Base-by-base conservation (phyloP, 228 moss, liverwort and hornwort species). In the Sphagnum magellanicum region DNA sequence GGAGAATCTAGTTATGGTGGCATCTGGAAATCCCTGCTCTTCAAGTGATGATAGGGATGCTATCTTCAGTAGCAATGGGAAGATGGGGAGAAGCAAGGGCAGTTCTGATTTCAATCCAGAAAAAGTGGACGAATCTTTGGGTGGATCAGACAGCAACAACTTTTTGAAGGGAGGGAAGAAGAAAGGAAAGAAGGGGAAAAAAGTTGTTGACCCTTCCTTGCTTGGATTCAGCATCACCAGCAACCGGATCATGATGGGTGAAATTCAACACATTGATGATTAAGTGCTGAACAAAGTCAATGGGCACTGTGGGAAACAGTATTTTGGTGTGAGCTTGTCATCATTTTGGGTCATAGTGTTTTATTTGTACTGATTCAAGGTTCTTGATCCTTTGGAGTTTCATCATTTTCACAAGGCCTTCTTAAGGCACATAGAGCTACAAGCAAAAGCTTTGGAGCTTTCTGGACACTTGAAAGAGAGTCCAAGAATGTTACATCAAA, bases 161-260 rank as follows among this genome's bases (percentile, higher is more conserved):
- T 50, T 68, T 53, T 77, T 67, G 55, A 55, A 55, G 47, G 64
- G 72, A 51, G 84, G 77, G 16, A 97, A 91, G 83, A 97, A 97
- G 74, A 97, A 93, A 75, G 87, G 88, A 6, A 97, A 97, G 88
- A 97, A 93, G 74, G 97, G 91, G 16, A 97, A 97, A 77, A 97
- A 97, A 78, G 93, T 90, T 15, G 93, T 97, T 9, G 90, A 97
- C 83, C 97, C 97, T 12, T 91, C 93, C 50, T 73, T 97, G 71
- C 79, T 97, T 17, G 93, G 97, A 6, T 97, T 97, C 62, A 97
- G 91, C 72, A 92, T 97, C 51, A 91, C 91, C 10, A 97, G 97
- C 82, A 97, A 91, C 74, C 97, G 97, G 74, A 97, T 97, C 17
- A 97, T 97, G 97, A 97, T 91, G 97, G 97, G 97, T 65, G 97